Evolutionary conservation across 2,329 filamentous ascomycete genomes (phyloP).

Genomic region (Pseudofabraea citricarpa): DNA sequence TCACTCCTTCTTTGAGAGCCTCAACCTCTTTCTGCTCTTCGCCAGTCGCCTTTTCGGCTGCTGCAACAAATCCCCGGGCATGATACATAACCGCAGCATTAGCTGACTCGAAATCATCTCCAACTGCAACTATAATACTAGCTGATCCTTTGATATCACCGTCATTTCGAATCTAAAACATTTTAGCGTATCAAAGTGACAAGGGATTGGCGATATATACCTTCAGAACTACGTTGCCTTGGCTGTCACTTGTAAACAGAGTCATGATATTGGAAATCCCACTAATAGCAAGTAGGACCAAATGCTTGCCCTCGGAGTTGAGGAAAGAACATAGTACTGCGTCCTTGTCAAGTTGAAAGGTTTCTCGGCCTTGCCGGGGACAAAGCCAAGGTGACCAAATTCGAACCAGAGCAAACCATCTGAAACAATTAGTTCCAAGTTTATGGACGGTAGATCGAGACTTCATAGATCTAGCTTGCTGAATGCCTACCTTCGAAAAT

Average conservation of each 20-base stretch:
- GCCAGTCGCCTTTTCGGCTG: conserved; percentile 36
- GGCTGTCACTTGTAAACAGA: conserved; percentile 58
- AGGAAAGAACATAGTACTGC: conserved; percentile 76
- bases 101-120: conserved; percentile 68
- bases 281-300: conserved; percentile 76
- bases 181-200: conserved; percentile 6
- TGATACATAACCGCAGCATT: conserved; percentile 83
- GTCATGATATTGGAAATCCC: conserved; percentile 67
- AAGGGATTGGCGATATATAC: conserved; percentile 33
- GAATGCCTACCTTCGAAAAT: conserved; percentile 25
- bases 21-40: conserved; percentile 42
- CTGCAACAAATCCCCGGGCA: conserved; percentile 61
- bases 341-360: conserved; percentile 69
- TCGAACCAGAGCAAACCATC: conserved; percentile 79
- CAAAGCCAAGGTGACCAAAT: conserved; percentile 82
- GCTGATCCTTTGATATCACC: conserved; percentile 47
- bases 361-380: conserved; percentile 71
- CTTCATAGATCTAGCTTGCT: neutral
- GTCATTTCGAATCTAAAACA: conserved; percentile 61
- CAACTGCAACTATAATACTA: conserved; percentile 65
- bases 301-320: conserved; percentile 62
- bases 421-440: conserved; percentile 19
- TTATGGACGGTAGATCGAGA: neutral
- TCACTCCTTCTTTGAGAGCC: conserved; percentile 42
- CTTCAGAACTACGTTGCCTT: conserved; percentile 64